Base-by-base conservation (phyloP, 202 grass and related monocot genomes). In the Setaria viridis region DNA sequence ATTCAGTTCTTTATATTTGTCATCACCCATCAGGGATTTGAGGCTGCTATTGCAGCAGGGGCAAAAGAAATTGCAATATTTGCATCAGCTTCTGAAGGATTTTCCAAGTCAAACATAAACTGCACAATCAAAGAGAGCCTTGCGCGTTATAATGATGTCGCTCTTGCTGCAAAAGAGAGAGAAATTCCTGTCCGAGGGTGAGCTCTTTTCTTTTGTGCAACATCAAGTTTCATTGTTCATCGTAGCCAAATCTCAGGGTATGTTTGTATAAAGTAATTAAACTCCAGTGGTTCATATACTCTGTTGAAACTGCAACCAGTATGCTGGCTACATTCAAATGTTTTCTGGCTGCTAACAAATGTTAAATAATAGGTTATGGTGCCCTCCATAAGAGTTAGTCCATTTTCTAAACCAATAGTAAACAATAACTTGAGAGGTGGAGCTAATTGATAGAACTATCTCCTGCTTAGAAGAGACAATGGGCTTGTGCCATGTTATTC, bases 91-190 rank as follows among this genome's bases (percentile, higher is more conserved):
- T 98, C 95, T 12, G 93, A 98, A 83, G 89, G 87, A 81, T 98
- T 98, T 92, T 98, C 95, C 3, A 93, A 87, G 82, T 92, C 95
- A 74, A 98, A 98, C 84, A 95, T 98, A 85, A 98, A 98, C 75
- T 98, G 95, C 67, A 92, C 86, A 30, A 86, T 98, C 55, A 78
- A 92, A 77, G 91, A 98, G 75, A 98, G 95, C 70, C 86, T 98
- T 89, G 82, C 59, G 3, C 93, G 95, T 10, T 98, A 94, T 82
- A 85, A 64, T 51, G 93, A 94, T 72, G 93, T 98, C 60, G 70
- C 74, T 72, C 41, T 81, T 87, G 90, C 95, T 82, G 95, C 95
- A 56, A 92, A 92, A 79, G 60, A 85, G 1, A 72, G 54, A 60
- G 81, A 83, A 70, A 92, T 98, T 56, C 90, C 90, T 80, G 79